Conservation (phyloP, 1,284 basidiomycete genomes). For the Ceratobasidium sp. region DNA sequence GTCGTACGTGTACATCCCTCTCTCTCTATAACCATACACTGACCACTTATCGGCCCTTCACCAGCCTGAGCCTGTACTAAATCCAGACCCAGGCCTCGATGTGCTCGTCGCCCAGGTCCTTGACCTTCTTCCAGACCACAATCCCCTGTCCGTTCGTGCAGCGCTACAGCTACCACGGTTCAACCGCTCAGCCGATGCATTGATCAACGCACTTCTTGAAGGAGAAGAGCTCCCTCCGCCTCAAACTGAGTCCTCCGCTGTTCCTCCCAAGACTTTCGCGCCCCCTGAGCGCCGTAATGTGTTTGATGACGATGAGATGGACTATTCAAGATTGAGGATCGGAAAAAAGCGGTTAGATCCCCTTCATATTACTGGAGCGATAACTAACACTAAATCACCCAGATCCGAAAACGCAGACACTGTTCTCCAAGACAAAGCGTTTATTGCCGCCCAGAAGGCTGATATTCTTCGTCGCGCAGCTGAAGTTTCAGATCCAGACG, state of each 20-base stretch:
- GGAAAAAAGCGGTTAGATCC: slow-evolving; percentile 72
- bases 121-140: slow-evolving; percentile 53
- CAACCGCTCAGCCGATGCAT: slow-evolving; percentile 48
- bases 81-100: slow-evolving; percentile 28
- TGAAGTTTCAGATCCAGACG: slow-evolving; percentile 54
- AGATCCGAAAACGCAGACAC: slow-evolving; percentile 64
- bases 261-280: background rate
- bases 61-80: slow-evolving; percentile 29
- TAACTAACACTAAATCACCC: slow-evolving; percentile 34
- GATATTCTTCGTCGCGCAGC: slow-evolving; percentile 84
- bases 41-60: background rate
- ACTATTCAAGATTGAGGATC: slow-evolving; percentile 70
- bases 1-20: background rate
- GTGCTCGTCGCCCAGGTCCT: slow-evolving; percentile 52
- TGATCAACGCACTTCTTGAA: slow-evolving; percentile 52
- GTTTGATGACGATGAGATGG: slow-evolving; percentile 78
- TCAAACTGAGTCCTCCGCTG: background rate
- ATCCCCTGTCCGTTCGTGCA: slow-evolving; percentile 49
- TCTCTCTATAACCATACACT: background rate
- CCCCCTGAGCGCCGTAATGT: slow-evolving; percentile 65
- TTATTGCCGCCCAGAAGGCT: slow-evolving; percentile 81
- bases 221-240: slow-evolving; percentile 41
- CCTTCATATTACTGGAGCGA: background rate
- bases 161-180: slow-evolving; percentile 51
- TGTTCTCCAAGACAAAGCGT: slow-evolving; percentile 69